Conservation (phyloP, 805 yeast species). For the Barnettozyma siamensis region DNA sequence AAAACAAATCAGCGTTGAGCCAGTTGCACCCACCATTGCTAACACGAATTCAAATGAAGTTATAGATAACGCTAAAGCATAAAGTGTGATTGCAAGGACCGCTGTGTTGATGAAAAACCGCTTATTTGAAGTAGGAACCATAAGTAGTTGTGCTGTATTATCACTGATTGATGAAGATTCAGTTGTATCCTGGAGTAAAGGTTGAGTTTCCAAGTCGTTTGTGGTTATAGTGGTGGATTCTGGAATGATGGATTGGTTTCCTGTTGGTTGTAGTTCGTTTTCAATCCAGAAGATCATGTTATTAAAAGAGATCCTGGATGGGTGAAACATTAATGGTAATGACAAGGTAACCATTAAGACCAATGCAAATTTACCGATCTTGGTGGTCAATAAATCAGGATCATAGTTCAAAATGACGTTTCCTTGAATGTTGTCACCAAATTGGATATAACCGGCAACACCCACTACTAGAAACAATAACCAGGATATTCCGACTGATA, state of each 20-base stretch:
- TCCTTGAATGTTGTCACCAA: conserved; percentile 60
- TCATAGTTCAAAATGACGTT: conserved; percentile 68
- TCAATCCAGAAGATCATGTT: conserved; percentile 52
- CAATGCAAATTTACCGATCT: conserved; percentile 53
- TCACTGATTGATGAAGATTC: too few species aligned
- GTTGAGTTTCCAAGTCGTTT: conserved; percentile 7
- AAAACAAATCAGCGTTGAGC: conserved; percentile 74
- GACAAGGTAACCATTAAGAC: conserved; percentile 72
- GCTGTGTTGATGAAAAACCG: conserved; percentile 47
- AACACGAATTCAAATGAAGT: conserved; percentile 62
- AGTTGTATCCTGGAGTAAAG: conserved; percentile 11
- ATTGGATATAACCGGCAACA: conserved; percentile 63
- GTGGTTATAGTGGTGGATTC: background rate
- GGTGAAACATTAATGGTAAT: conserved; percentile 77
- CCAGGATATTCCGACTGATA: conserved; percentile 50
- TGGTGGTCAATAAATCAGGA: conserved; percentile 40
- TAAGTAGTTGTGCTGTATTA: conserved; percentile 9
- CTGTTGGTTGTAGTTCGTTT: conserved; percentile 3
- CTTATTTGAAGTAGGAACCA: conserved; percentile 41
- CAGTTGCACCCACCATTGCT: conserved; percentile 77
- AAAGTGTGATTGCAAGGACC: conserved; percentile 40
- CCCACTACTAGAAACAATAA: conserved; percentile 60
- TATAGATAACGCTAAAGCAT: conserved; percentile 51
- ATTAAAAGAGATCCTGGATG: conserved; percentile 68
- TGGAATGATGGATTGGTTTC: background rate